Percentiles rank a stretch among this genome's conserved stretches.
Conservation (phyloP, 1,139 yeast genomes). For the Blastobotrys elegans region DNA sequence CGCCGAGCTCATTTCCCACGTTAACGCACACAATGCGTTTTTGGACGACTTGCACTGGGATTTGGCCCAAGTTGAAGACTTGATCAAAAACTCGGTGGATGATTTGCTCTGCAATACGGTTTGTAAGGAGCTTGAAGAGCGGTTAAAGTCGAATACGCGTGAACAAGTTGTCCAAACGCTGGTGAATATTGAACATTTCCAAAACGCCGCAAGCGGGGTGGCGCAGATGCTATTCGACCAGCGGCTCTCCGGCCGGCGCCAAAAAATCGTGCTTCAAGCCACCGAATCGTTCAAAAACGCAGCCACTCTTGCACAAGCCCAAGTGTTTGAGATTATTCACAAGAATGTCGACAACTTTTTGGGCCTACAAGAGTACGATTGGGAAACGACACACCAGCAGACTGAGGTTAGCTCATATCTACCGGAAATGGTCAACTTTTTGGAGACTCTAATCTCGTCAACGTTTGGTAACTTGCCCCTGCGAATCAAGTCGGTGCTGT, state of each 20-base stretch:
- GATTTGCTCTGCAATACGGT: slow-evolving; percentile 64
- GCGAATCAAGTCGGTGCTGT: slow-evolving; percentile 69
- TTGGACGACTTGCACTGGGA: slow-evolving; percentile 61
- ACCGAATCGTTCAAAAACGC: slow-evolving; percentile 52
- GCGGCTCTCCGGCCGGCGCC: slow-evolving; percentile 35
- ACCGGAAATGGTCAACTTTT: slow-evolving; percentile 80
- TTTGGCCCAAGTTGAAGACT: slow-evolving; percentile 36
- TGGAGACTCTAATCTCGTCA: slow-evolving; percentile 80
- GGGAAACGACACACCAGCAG: slow-evolving; percentile 50
- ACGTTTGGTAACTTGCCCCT: slow-evolving; percentile 81
- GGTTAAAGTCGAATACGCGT: slow-evolving; percentile 65
- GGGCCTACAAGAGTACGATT: slow-evolving; percentile 82
- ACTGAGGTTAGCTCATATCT: slow-evolving; percentile 69
- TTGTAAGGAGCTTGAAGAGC: slow-evolving; percentile 58
- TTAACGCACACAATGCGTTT: slow-evolving; percentile 59
- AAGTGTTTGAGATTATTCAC: slow-evolving; percentile 66
- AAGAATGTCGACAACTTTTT: slow-evolving; percentile 71
- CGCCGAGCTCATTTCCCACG: slow-evolving; percentile 61
- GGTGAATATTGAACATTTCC: slow-evolving; percentile 82
- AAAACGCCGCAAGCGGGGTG: slow-evolving; percentile 47
- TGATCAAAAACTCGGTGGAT: slow-evolving; percentile 56
- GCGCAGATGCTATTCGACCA: slow-evolving; percentile 35
- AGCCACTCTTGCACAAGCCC: slow-evolving; percentile 71
- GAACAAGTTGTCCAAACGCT: slow-evolving; percentile 88
- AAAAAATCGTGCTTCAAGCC: slow-evolving; percentile 44